Percentiles rank a stretch among this genome's conserved stretches.
Conservation (phyloP, 164 flowering plant genomes). For the Chimonanthus salicifolius region DNA sequence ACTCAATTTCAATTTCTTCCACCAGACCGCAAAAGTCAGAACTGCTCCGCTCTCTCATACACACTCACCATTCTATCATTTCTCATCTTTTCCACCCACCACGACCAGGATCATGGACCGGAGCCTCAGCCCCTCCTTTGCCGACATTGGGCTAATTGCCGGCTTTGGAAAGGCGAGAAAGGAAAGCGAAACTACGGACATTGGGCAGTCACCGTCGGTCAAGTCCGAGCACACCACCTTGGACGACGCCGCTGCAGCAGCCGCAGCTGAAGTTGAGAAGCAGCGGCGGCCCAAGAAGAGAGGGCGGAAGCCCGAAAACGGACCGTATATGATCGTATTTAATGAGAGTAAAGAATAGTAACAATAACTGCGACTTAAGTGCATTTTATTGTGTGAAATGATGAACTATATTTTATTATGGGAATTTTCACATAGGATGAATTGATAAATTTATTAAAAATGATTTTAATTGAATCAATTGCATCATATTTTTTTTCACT, state of each 20-base stretch:
- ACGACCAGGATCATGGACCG: neutral
- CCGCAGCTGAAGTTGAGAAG: constrained; percentile 7
- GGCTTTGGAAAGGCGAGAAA: constrained; percentile 13
- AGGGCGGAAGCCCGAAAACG: constrained; percentile 56
- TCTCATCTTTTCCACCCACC: neutral
- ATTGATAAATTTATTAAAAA: no score
- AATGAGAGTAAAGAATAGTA: no score
- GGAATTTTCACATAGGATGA: no score
- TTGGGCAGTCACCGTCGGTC: constrained; percentile 9
- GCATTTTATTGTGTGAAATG: no score
- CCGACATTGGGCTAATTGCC: constrained; percentile 31
- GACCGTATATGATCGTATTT: constrained; percentile 18
- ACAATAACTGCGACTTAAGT: no score
- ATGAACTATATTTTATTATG: no score
- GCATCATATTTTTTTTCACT: no score
- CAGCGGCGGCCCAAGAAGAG: constrained; percentile 38
- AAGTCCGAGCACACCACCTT: constrained; percentile 47
- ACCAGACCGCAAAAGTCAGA: no score
- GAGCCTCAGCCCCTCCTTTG: constrained; percentile 15
- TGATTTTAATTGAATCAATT: no score
- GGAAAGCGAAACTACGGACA: neutral
- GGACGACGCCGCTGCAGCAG: constrained; percentile 12
- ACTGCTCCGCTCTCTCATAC: no score
- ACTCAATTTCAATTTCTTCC: no score
- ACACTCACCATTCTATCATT: no score